phyloP scores from a whole-genome alignment of 2,329 filamentous ascomycete genomes.

The Sordariomycetes sp. region DNA sequence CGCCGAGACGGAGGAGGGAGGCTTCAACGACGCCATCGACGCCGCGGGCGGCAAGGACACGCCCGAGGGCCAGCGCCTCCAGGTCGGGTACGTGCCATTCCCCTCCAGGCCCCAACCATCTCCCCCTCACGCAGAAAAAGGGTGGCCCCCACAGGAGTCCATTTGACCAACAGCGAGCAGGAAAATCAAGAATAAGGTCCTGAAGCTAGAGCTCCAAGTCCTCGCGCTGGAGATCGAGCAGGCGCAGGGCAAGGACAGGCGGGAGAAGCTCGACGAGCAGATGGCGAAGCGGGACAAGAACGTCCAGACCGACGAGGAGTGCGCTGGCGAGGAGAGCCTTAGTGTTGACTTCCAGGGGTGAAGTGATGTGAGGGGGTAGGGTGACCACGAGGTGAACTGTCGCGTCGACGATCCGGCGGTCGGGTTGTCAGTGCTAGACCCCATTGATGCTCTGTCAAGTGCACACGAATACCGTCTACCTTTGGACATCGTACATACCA shows the following conservation, averaged over 20 bases:
- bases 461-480: too few species aligned
- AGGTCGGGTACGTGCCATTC: constrained; percentile 18
- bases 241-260: constrained; percentile 30
- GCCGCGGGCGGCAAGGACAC: constrained; percentile 23
- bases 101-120: neutral
- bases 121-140: neutral
- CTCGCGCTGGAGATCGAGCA: constrained; percentile 33
- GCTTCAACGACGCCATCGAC: constrained; percentile 39
- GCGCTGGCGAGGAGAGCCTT: constrained; percentile 20
- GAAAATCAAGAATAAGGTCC: constrained; percentile 48
- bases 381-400: too few species aligned
- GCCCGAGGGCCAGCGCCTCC: constrained; percentile 27
- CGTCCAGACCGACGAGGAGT: constrained; percentile 22
- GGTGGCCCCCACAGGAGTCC: too few species aligned
- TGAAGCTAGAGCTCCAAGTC: constrained; percentile 41
- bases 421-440: too few species aligned
- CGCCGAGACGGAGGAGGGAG: constrained; percentile 31
- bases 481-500: too few species aligned
- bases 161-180: constrained; percentile 11
- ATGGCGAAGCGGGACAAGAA: constrained; percentile 39
- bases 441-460: too few species aligned
- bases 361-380: neutral
- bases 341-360: constrained; percentile 19
- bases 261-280: constrained; percentile 29
- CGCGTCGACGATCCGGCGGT: too few species aligned